Evolutionary conservation across 768 basidiomycete genomes (phyloP).

Genomic region (Leccinum uliginosum): DNA sequence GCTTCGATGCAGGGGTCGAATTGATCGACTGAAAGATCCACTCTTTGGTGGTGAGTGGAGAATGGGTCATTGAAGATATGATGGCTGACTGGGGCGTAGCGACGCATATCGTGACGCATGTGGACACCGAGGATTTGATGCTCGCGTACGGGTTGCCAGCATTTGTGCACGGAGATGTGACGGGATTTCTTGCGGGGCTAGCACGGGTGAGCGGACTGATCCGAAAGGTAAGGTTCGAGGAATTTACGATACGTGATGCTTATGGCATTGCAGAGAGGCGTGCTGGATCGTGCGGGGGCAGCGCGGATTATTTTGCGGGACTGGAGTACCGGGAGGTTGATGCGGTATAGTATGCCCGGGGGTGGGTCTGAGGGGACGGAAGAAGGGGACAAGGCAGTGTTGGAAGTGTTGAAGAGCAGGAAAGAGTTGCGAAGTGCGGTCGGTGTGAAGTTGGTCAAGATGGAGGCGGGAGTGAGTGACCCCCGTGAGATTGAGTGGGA

Average conservation of each 20-base stretch:
- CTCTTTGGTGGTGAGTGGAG: conserved; percentile 54
- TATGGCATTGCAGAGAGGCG: conserved; percentile 52
- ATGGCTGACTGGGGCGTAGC: conserved; percentile 39
- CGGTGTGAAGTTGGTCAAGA: conserved; percentile 54
- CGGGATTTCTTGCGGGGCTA: conserved; percentile 71
- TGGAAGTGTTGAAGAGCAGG: conserved; percentile 46
- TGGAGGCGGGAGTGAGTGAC: conserved; percentile 39
- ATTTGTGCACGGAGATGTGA: conserved; percentile 61
- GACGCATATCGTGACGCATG: conserved; percentile 60
- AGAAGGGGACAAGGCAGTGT: conserved; percentile 44
- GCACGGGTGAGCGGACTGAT: conserved; percentile 72
- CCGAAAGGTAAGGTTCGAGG: conserved; percentile 56
- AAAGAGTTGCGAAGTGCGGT: conserved; percentile 62
- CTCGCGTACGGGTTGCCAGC: conserved; percentile 81
- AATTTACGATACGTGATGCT: conserved; percentile 1
- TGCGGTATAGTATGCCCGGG: conserved; percentile 64
- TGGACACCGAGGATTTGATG: conserved; percentile 81
- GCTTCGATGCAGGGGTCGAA: conserved; percentile 72
- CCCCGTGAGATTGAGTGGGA: conserved; percentile 39
- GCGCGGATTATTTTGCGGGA: conserved; percentile 79
- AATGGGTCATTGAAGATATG: background rate
- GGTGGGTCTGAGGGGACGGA: conserved; percentile 9
- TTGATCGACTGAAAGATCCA: conserved; percentile 84
- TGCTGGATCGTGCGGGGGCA: conserved; percentile 67
- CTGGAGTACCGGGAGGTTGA: conserved; percentile 74